These are phyloP conservation scores for Euphorbia schlechtendalii DNA, from an alignment of 441 rosid genomes.

Conservation along the genomic window DNA sequence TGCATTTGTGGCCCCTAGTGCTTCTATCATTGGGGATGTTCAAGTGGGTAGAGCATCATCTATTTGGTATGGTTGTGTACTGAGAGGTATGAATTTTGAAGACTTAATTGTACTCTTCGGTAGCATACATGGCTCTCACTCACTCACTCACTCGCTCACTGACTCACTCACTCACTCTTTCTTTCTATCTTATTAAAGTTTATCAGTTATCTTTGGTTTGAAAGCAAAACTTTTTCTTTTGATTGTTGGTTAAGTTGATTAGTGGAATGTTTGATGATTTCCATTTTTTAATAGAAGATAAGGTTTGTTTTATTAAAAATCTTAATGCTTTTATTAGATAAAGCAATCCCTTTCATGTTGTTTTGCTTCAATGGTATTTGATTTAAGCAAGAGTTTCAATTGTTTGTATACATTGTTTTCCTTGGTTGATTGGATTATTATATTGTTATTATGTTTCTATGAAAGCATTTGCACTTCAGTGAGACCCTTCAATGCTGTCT, in stretches of 20 bases:
- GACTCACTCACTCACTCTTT: too few species aligned
- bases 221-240: too few species aligned
- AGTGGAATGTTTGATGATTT: too few species aligned
- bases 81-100: conserved; percentile 43
- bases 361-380: neutral
- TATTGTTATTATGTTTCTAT: neutral
- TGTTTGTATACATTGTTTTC: neutral
- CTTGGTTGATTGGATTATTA: neutral
- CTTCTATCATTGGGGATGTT: conserved; percentile 85
- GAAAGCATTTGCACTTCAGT: too few species aligned
- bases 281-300: too few species aligned
- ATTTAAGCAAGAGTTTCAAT: neutral
- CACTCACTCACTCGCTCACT: too few species aligned
- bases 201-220: too few species aligned
- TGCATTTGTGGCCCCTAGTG: conserved; percentile 87
- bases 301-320: neutral
- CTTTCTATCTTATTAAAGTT: too few species aligned
- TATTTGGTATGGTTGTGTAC: conserved; percentile 91
- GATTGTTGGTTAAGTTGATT: too few species aligned
- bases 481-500: neutral
- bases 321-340: neutral
- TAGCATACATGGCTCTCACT: too few species aligned
- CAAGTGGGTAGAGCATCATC: conserved; percentile 83
- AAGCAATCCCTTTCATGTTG: neutral
- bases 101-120: too few species aligned